These are phyloP conservation scores for Cubamyces sp. DNA, from an alignment of 768 basidiomycete species.

Conservation along the genomic window DNA sequence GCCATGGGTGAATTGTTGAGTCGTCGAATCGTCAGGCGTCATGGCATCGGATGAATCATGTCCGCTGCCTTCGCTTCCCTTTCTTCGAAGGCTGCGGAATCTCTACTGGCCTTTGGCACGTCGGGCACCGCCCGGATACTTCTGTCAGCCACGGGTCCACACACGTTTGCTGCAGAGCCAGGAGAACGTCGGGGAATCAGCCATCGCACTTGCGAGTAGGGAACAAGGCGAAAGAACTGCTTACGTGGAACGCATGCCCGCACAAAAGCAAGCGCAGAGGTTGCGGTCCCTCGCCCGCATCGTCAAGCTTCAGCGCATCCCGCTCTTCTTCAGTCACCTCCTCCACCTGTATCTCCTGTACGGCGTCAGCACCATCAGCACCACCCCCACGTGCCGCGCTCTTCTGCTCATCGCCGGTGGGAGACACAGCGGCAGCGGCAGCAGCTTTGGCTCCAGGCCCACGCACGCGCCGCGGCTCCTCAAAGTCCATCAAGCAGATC, in stretches of 20 bases:
- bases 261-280: constrained; percentile 77
- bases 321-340: constrained; percentile 43
- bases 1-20: too few species aligned
- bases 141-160: constrained; percentile 88
- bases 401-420: not conserved
- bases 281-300: constrained; percentile 77
- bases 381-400: not conserved
- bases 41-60: not conserved
- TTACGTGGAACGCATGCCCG: constrained; percentile 89
- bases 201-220: too few species aligned
- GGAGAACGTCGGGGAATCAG: constrained; percentile 11
- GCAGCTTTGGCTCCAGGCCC: constrained; percentile 37
- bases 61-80: constrained; percentile 18
- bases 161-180: constrained; percentile 65
- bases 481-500: constrained; percentile 85
- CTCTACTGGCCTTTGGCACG: constrained; percentile 79
- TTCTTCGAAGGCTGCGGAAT: constrained; percentile 28
- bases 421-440: not conserved
- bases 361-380: constrained; percentile 15
- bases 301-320: constrained; percentile 56
- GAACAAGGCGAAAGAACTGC: constrained; percentile 33
- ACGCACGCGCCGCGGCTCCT: constrained; percentile 58
- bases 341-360: constrained; percentile 38
- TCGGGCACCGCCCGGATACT: constrained; percentile 86
- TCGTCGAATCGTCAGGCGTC: not conserved